phyloP scores from a whole-genome alignment of 345 rosid species.

The Bruguiera gymnorhiza region DNA sequence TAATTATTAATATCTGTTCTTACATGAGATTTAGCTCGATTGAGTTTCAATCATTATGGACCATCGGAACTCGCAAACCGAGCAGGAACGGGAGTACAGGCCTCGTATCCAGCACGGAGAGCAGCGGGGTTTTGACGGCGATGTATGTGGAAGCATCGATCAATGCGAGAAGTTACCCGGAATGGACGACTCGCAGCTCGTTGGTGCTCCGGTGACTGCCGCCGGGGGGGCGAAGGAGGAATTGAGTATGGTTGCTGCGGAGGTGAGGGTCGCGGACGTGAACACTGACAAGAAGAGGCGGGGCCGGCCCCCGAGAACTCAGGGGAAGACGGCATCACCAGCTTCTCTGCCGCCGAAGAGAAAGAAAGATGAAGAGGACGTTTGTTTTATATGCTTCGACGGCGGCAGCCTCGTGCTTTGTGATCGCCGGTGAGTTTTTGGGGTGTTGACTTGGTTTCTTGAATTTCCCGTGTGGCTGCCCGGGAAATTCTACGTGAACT shows the following conservation, averaged over 20 bases:
- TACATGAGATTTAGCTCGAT: constrained; percentile 2
- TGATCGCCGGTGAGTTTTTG: constrained; percentile 75
- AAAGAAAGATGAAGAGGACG: constrained; percentile 81
- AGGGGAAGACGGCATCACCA: constrained; percentile 14
- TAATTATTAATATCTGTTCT: neutral
- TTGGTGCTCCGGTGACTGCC: constrained; percentile 27
- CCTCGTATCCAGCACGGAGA: constrained; percentile 16
- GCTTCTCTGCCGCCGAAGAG: constrained; percentile 26
- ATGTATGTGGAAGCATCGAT: constrained; percentile 51
- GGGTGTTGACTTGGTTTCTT: too few relatives aligned
- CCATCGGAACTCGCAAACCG: constrained; percentile 27
- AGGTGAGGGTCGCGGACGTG: constrained; percentile 26
- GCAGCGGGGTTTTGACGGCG: constrained; percentile 21
- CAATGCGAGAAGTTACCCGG: constrained; percentile 44
- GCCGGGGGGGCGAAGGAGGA: constrained; percentile 12
- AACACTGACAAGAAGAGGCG: constrained; percentile 53
- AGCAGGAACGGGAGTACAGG: constrained; percentile 21
- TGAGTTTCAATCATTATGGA: constrained; percentile 31
- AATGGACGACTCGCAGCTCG: constrained; percentile 40
- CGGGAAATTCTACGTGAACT: neutral
- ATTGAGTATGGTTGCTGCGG: constrained; percentile 18
- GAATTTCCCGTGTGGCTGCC: neutral
- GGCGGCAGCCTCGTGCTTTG: constrained; percentile 97
- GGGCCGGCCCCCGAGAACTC: constrained; percentile 68
- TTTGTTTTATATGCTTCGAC: constrained; percentile 97